These are phyloP conservation scores for Kwoniella dendrophila DNA, from an alignment of 768 basidiomycete genomes.

Conservation along the genomic window DNA sequence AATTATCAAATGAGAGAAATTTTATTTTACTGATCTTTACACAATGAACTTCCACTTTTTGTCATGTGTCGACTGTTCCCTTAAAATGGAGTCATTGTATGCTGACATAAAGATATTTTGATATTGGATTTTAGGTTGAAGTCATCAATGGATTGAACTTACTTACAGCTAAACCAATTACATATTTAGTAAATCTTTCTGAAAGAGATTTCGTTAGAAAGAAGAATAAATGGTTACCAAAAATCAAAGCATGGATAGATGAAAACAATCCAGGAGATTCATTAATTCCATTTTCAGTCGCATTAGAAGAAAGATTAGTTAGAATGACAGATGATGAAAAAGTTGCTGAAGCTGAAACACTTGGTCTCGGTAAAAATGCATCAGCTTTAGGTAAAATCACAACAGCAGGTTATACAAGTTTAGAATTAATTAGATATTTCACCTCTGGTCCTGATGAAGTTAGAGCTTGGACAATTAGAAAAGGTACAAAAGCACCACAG, in stretches of 20 bases:
- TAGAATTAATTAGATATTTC: slow-evolving; percentile 65
- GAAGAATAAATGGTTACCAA: slow-evolving; percentile 99
- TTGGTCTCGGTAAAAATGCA: slow-evolving; percentile 63
- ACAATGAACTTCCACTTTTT: background rate
- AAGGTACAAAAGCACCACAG: slow-evolving; percentile 90
- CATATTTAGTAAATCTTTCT: slow-evolving; percentile 95
- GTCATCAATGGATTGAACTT: slow-evolving; percentile 66
- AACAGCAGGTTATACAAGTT: slow-evolving; percentile 82
- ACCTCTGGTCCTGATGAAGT: slow-evolving; percentile 97
- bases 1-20: slow-evolving; percentile 65
- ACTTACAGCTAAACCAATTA: slow-evolving; percentile 94
- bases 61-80: background rate
- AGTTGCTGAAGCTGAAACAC: slow-evolving; percentile 73
- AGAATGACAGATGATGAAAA: slow-evolving; percentile 66
- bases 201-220: slow-evolving; percentile 93
- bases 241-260: slow-evolving; percentile 99
- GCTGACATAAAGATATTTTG: slow-evolving; percentile 21
- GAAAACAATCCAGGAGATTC: slow-evolving; percentile 92
- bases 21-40: slow-evolving; percentile 45
- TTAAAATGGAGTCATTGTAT: too few relatives aligned
- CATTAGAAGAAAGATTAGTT: slow-evolving; percentile 86
- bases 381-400: slow-evolving; percentile 90
- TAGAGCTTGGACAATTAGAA: slow-evolving; percentile 95
- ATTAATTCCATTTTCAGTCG: slow-evolving; percentile 94
- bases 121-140: slow-evolving; percentile 41